These are phyloP conservation scores for Botrytis elliptica DNA, from an alignment of 2,329 filamentous ascomycete species.

Conservation along the genomic window DNA sequence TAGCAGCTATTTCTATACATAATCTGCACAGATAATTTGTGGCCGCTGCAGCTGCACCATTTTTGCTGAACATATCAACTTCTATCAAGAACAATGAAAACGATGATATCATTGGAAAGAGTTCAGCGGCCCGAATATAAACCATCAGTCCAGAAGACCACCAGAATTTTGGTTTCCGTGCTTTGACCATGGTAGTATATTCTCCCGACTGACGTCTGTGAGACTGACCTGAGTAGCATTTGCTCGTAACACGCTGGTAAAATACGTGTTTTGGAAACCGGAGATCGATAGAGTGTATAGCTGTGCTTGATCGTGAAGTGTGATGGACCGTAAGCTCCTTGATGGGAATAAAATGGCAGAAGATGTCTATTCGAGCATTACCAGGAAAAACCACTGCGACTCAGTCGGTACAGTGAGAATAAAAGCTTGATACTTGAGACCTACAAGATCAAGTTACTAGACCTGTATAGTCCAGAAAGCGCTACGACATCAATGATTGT, in stretches of 20 bases:
- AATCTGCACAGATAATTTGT: constrained; percentile 27
- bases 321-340: neutral
- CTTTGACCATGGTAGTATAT: neutral
- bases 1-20: constrained; percentile 23
- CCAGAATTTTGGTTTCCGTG: neutral
- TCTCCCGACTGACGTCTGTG: neutral
- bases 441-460: neutral
- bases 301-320: neutral
- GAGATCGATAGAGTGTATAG: neutral
- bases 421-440: neutral
- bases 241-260: neutral
- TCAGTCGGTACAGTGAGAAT: neutral
- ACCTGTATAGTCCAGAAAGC: neutral
- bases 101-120: constrained; percentile 27
- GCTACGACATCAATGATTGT: neutral
- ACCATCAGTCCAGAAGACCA: constrained; percentile 17
- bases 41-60: constrained; percentile 23
- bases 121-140: constrained; percentile 25
- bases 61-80: constrained; percentile 25
- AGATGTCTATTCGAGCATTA: neutral
- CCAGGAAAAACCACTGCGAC: neutral
- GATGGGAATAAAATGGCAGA: neutral
- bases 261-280: neutral
- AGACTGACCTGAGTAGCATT: neutral
- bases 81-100: constrained; percentile 28